Evolutionary conservation across 1,284 basidiomycete genomes (phyloP).

Genomic region (Porphyrellus sp.): DNA sequence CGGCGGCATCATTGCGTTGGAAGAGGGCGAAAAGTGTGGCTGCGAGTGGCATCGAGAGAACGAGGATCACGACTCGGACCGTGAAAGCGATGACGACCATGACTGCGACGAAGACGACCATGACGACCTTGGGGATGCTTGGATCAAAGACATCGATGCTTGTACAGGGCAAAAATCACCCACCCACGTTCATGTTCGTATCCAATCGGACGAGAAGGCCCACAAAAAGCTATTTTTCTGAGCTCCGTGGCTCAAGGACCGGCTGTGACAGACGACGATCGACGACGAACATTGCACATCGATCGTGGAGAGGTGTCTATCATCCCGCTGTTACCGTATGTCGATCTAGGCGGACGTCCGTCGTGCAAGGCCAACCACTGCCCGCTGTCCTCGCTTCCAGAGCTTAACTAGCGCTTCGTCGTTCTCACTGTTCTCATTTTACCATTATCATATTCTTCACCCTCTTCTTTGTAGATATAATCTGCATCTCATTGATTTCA

Average conservation of each 20-base stretch:
- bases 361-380: background rate
- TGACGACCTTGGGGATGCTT: conserved; percentile 72
- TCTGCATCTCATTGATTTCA: conserved; percentile 1
- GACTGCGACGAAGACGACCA: conserved; percentile 62
- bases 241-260: conserved; percentile 4
- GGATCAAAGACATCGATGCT: conserved; percentile 72
- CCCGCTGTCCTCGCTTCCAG: background rate
- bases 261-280: conserved; percentile 18
- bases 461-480: conserved; percentile 17
- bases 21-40: conserved; percentile 31
- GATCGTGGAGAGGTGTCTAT: background rate
- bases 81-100: conserved; percentile 12
- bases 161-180: conserved; percentile 58
- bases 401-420: background rate
- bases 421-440: background rate
- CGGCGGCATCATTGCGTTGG: conserved; percentile 57
- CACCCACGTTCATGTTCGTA: conserved; percentile 66
- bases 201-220: conserved; percentile 67
- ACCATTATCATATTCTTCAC: background rate
- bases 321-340: background rate
- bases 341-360: background rate
- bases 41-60: conserved; percentile 65
- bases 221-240: conserved; percentile 69
- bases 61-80: conserved; percentile 18
- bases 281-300: conserved; percentile 6